Evolutionary conservation across 2,329 filamentous ascomycete species (phyloP), one percentile per base, ranked within the genome.

Genomic region (Thelonectria rubi): DNA sequence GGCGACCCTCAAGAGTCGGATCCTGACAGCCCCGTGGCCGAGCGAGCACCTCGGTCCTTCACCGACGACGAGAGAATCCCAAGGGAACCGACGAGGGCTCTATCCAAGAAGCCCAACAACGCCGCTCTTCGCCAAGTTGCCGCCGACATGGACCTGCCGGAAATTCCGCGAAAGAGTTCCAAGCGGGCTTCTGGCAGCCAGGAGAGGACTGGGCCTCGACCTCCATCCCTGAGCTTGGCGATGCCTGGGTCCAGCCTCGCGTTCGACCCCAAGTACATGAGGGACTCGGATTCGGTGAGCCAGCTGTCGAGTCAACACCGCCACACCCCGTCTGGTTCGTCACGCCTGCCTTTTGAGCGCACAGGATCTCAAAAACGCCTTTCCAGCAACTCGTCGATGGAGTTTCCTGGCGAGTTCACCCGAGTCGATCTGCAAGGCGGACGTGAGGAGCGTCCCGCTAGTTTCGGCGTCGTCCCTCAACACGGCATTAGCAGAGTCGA

Each of bases 81-180:
- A 30, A 60, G 61, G 47, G 64, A 69, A 46, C 69, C 70, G 46
- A 64, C 53, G 18, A 66, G 68, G 34, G 59, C 64, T 11, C 11
- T 72, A 37, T 62, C 69, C 3, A 72, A 70, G 52, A 67, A 67
- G 34, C 63, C 59, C 6, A 60, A 58, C 12, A 66, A 67, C 20
- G 63, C 58, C 8, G 55, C 59, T 45, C 51, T 70, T 40, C 65
- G 65, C 12, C 56, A 66, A 20, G 64, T 68, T 57, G 62, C 71
- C 60, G 69, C 75, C 52, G 67, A 80, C 65, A 51, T 77, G 57
- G 71, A 77, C n/a, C 69, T 82, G 4, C 87, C 88, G 0, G 80
- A 84, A 8, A 84, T 93, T 32, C 91, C 91, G 2, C 84, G 91
- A 30, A 92, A 90, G 77, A 93, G 89, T 73, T 93, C 91, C 0